phyloP scores from a whole-genome alignment of 2,329 filamentous ascomycete species.

The Colletotrichum lindemuthianum region DNA sequence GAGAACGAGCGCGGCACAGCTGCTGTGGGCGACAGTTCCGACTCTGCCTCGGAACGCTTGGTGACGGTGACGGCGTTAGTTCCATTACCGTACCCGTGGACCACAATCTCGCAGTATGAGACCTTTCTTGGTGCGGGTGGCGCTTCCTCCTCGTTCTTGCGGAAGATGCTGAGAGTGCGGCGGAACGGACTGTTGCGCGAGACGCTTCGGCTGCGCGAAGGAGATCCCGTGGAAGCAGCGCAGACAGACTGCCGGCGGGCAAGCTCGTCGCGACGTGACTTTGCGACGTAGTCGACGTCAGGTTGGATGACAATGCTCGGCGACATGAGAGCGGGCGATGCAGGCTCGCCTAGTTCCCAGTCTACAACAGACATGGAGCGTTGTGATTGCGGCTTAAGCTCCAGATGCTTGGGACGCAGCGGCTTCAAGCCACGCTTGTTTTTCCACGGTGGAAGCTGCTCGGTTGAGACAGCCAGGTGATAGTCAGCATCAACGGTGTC shows the following conservation, averaged over 20 bases:
- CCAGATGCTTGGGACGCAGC: slow-evolving; percentile 43
- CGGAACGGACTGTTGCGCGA: slow-evolving; percentile 43
- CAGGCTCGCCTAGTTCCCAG: slow-evolving; percentile 1
- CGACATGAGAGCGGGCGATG: slow-evolving; percentile 8
- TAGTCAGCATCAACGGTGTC: slow-evolving; percentile 68
- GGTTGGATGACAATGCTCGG: slow-evolving; percentile 57
- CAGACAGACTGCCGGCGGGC: slow-evolving; percentile 22
- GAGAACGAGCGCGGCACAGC: slow-evolving; percentile 35
- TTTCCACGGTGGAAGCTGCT: slow-evolving; percentile 58
- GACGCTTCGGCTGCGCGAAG: slow-evolving; percentile 40
- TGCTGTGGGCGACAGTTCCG: slow-evolving; percentile 6
- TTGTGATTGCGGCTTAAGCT: slow-evolving; percentile 35
- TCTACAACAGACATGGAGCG: slow-evolving; percentile 35
- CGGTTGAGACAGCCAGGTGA: slow-evolving; percentile 56
- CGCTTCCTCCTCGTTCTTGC: slow-evolving; percentile 29
- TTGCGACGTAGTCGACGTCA: slow-evolving; percentile 65
- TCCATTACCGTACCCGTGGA: slow-evolving; percentile 65
- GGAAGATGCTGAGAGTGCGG: slow-evolving; percentile 47
- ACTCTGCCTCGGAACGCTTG: neutral
- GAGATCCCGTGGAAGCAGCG: slow-evolving; percentile 22
- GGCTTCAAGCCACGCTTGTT: slow-evolving; percentile 42
- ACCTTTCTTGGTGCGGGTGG: slow-evolving; percentile 17
- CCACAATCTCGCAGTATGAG: slow-evolving; percentile 62
- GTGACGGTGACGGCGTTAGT: slow-evolving; percentile 51
- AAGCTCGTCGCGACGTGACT: slow-evolving; percentile 46